These are phyloP conservation scores for Lophiotrema nucula DNA, from an alignment of 495 filamentous ascomycete species.

Conservation along the genomic window DNA sequence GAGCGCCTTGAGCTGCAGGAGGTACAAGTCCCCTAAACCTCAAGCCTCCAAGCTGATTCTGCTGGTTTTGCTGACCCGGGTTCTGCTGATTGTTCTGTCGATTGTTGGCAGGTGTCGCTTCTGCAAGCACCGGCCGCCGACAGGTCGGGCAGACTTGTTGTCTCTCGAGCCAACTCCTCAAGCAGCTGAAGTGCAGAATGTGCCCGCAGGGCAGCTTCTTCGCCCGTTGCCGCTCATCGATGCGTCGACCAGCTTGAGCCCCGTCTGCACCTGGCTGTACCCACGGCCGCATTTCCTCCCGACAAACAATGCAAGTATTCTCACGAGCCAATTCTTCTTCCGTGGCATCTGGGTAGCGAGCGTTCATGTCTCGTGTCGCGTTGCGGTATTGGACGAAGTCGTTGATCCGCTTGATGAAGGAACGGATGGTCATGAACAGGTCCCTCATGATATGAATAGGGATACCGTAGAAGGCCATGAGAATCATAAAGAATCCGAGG, in stretches of 20 bases:
- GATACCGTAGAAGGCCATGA: conserved; percentile 88
- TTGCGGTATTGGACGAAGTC: conserved; percentile 86
- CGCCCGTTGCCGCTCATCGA: conserved; percentile 77
- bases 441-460: conserved; percentile 97
- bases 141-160: conserved; percentile 98
- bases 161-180: conserved; percentile 96
- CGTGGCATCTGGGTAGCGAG: conserved; percentile 87
- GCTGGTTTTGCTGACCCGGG: conserved; percentile 16
- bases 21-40: not conserved
- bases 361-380: conserved; percentile 88
- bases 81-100: conserved; percentile 23
- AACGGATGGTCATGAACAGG: conserved; percentile 87
- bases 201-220: conserved; percentile 97
- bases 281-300: conserved; percentile 90
- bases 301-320: conserved; percentile 95
- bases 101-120: conserved; percentile 27
- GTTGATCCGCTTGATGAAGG: conserved; percentile 80
- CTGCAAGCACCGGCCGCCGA: conserved; percentile 70
- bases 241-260: conserved; percentile 35
- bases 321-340: conserved; percentile 79
- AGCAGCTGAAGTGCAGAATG: conserved; percentile 88
- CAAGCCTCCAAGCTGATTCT: conserved; percentile 8
- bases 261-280: conserved; percentile 42
- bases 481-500: conserved; percentile 84
- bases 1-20: too few relatives aligned